Base-by-base conservation (phyloP, 129 eudicot genomes). In the Rutidosis leptorrhynchoides region DNA sequence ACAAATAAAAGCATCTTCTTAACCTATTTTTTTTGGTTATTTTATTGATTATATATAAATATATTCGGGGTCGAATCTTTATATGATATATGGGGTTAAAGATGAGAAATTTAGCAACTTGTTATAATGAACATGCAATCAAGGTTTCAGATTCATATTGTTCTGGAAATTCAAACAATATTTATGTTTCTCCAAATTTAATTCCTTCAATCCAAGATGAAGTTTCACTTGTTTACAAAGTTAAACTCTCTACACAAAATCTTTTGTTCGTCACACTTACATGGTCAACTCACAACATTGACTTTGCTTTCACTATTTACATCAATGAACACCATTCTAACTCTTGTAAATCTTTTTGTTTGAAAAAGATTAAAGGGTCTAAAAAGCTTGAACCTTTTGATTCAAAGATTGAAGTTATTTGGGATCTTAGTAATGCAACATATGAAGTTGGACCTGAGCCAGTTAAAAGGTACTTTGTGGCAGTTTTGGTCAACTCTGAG, bases 131-230 rank as follows among this genome's bases (percentile, higher is more conserved):
- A 49, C 96, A 92, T 73, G 98, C 98, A 54, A 79, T 92, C 21
- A 88, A 80, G 57, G 95, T 88, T 29, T 92, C 98, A 30, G 90
- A 92, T 83, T 88, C 98, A 23, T 92, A 92, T 65, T 88, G 98
- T 70, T 83, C 96, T 3, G 91, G 96, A 3, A 78, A 78, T 67
- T 76, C 90, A 28, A 85, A 71, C 56, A 67, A 67, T 24, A 72
- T 80, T 0, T 70, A 76, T 65, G 55, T 78, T 28, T 73, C 94
- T 6, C 79, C 88, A 12, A 58, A 74, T 7, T 26, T 78, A 66
- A 65, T 63, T 69, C 91, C 87, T 20, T 66, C 98, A 48, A 72
- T 81, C 54, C 95, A 82, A 73, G 81, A 82, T 49, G 80, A 82
- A 62, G 96, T 86, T 15, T 64, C 82, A 51, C 66, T 74, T 43